Conservation (phyloP, 441 rosid species). For the Corymbia calophylla region DNA sequence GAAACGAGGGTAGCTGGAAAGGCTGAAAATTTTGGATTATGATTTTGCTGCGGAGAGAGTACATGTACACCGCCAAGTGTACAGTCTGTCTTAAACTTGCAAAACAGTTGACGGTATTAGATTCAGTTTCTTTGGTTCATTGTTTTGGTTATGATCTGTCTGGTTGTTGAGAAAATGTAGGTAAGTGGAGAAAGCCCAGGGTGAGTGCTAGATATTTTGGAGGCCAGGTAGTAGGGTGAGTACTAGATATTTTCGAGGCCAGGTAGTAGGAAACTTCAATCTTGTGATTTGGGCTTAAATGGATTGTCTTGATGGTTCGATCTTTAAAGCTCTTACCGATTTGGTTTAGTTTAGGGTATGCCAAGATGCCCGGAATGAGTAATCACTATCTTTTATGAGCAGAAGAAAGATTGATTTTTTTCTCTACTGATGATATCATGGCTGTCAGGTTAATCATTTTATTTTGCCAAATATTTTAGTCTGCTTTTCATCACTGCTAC, state of each 20-base stretch:
- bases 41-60: not conserved
- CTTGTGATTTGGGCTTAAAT: not conserved
- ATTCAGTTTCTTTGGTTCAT: not conserved
- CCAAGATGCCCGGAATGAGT: not conserved
- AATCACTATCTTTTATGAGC: not conserved
- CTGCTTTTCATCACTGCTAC: not conserved
- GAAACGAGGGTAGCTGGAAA: not conserved
- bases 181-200: not conserved
- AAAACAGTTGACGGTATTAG: not conserved
- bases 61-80: not conserved
- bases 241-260: not conserved
- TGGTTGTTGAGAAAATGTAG: not conserved
- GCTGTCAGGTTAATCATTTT: not conserved
- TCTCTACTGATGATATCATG: not conserved
- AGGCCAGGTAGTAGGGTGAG: not conserved
- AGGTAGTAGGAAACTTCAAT: not conserved
- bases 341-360: not conserved
- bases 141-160: not conserved
- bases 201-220: not conserved
- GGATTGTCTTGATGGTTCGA: not conserved
- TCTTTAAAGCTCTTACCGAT: not conserved
- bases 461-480: not conserved
- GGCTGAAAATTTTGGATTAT: not conserved
- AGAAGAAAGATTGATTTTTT: not conserved
- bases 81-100: not conserved